Percentiles rank a stretch among this genome's conserved stretches.
Evolutionary conservation across 768 basidiomycete species (phyloP).

Genomic region (Boletus tomentosulus): DNA sequence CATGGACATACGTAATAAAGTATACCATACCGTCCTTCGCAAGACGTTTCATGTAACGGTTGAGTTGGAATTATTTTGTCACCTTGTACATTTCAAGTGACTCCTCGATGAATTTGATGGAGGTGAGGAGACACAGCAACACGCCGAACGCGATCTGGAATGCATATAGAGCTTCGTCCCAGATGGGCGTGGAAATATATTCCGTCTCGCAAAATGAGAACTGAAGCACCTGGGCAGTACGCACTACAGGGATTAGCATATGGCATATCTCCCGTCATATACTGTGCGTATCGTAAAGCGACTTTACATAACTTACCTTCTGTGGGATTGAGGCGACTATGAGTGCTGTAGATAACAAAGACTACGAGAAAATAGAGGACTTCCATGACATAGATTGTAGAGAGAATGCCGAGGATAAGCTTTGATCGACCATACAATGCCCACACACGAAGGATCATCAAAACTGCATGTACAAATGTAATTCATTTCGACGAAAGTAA

Average conservation of each 20-base stretch:
- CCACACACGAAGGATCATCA: slow-evolving; percentile 1
- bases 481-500: neutral
- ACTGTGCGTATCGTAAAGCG: neutral
- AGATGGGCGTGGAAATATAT: neutral
- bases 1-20: neutral
- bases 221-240: neutral
- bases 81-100: neutral
- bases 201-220: neutral
- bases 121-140: neutral
- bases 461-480: neutral
- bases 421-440: neutral
- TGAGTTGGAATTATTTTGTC: neutral
- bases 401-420: neutral
- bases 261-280: neutral
- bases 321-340: neutral
- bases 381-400: neutral
- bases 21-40: neutral
- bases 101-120: neutral
- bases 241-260: neutral
- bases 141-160: neutral
- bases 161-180: neutral
- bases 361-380: neutral
- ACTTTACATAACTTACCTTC: neutral
- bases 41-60: neutral
- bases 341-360: neutral